Base-by-base conservation (phyloP, 176 grass and related monocot species). In the Eleusine coracana region DNA sequence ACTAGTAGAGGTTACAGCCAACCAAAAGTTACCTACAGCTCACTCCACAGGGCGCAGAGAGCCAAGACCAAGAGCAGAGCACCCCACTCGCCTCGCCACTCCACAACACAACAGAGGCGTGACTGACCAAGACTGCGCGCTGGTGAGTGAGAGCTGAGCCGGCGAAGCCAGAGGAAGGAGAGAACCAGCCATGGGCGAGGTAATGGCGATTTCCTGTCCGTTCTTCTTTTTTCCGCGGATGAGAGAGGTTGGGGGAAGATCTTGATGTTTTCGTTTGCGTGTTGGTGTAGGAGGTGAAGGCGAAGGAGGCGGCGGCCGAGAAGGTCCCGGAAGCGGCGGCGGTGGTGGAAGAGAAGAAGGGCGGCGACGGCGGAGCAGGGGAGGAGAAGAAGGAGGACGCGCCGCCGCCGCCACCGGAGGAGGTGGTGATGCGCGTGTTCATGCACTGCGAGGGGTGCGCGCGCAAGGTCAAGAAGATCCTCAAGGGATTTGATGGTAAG, bases 401-500 rank as follows among this genome's bases (percentile, higher is more conserved):
- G 3, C 71, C 46, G 16, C 83, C 79, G 1, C 75, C 68, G 4
- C 75, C 80, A 74, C 81, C 83, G 80, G 90, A 89, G 83, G 90
- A 86, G 83, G 52, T 92, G 67, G 90, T 89, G 55, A 89, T 89
- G 86, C 71, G 68, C 54, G 90, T 89, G 41, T 79, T 78, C 83
- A 92, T 92, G 90, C 79, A 92, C 75, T 92, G 90, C 83, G 75
- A 83, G 75, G 90, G 86, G 0, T 92, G 90, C 23, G 83, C 86
- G 42, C 84, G 90, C 68, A 92, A 89, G 75, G 86, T 92, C 79
- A 82, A 82, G 61, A 77, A 74, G 70, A 75, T 60, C 70, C 80
- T 89, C 49, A 83, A 54, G 71, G 86, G 86, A 37, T 92, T 89
- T 68, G 80, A 83, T 72, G 90, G 86, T 83, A 92, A 87, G 12